Evolutionary conservation across 129 eudicot species (phyloP).

Genomic region (Ambrosia trifida): DNA sequence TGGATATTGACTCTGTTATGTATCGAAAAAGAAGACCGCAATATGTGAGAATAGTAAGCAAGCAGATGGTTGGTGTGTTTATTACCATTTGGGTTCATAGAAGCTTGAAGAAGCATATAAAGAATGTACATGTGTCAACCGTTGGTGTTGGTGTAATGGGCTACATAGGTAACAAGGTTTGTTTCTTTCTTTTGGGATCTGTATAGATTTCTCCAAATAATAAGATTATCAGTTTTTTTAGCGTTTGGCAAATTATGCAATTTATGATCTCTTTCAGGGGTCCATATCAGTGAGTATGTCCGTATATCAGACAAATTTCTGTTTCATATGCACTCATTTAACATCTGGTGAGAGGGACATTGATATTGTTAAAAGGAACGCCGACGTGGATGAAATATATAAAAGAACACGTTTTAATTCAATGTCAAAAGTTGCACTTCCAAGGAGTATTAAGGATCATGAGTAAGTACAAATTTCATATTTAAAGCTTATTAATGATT

Average conservation of each 20-base stretch:
- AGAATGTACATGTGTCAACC: conserved; percentile 76
- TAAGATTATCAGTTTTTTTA: neutral
- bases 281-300: conserved; percentile 92
- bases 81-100: conserved; percentile 93
- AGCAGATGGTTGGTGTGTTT: conserved; percentile 96
- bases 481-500: neutral
- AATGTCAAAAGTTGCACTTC: conserved; percentile 45
- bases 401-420: conserved; percentile 70
- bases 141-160: conserved; percentile 99
- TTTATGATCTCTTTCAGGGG: conserved; percentile 47
- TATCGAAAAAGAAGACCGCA: conserved; percentile 53
- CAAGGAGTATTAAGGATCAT: conserved; percentile 67
- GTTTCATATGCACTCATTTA: conserved; percentile 83
- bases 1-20: conserved; percentile 70
- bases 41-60: conserved; percentile 90
- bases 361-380: conserved; percentile 64
- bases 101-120: conserved; percentile 79
- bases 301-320: conserved; percentile 73
- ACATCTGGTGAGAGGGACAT: conserved; percentile 79
- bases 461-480: conserved; percentile 57
- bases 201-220: neutral
- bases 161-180: conserved; percentile 91
- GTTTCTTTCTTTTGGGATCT: conserved; percentile 8
- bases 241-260: neutral
- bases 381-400: conserved; percentile 80